These are phyloP conservation scores for Solanum arcanum DNA, from an alignment of 257 asterid genomes.

Conservation along the genomic window DNA sequence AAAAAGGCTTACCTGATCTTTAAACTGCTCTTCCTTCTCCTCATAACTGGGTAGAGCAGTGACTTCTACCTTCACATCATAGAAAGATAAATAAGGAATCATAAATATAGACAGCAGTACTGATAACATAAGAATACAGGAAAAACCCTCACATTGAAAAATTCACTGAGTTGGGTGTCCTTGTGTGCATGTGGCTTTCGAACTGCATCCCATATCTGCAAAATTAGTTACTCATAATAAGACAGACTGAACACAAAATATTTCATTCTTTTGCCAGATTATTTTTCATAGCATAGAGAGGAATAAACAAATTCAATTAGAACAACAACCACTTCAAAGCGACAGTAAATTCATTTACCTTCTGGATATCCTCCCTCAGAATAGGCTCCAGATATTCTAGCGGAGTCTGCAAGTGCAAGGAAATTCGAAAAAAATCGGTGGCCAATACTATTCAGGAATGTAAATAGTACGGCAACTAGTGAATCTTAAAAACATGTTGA, in stretches of 20 bases:
- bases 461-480: background rate
- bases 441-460: background rate
- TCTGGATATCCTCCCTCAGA: constrained; percentile 21
- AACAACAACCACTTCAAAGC: background rate
- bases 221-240: background rate
- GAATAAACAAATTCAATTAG: background rate
- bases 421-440: background rate
- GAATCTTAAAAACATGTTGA: background rate
- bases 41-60: constrained; percentile 45
- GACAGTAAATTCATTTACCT: constrained; percentile 2
- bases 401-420: constrained; percentile 22
- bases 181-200: constrained; percentile 18
- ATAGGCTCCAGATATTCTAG: constrained; percentile 28
- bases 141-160: constrained; percentile 16
- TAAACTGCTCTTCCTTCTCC: constrained; percentile 42
- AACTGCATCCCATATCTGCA: constrained; percentile 23
- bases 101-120: background rate
- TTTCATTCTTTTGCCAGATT: background rate
- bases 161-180: constrained; percentile 18
- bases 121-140: background rate
- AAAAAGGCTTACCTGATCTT: constrained; percentile 23
- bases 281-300: background rate
- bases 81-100: constrained; percentile 8
- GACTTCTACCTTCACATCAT: constrained; percentile 42
- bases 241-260: background rate